phyloP scores from a whole-genome alignment of 2,329 filamentous ascomycete genomes.

The Neopestalotiopsis sp. region DNA sequence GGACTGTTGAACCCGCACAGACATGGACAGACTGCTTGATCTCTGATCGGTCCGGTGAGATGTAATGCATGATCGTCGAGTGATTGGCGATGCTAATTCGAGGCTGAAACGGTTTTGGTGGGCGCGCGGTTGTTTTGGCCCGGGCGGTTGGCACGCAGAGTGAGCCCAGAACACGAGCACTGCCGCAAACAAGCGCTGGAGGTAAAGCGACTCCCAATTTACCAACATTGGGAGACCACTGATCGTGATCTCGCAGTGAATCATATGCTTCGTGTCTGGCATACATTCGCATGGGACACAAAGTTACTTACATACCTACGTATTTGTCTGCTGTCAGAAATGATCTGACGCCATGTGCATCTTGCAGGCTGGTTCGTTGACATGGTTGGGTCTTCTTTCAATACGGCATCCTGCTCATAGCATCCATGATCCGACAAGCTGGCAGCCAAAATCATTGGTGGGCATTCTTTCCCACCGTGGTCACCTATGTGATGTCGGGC shows the following conservation, averaged over 20 bases:
- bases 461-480: slow-evolving; percentile 6
- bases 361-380: neutral
- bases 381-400: neutral
- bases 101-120: slow-evolving; percentile 31
- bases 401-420: neutral
- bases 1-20: neutral
- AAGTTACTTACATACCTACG: neutral
- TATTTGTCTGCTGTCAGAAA: neutral
- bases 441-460: slow-evolving; percentile 11
- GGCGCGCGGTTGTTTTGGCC: slow-evolving; percentile 11
- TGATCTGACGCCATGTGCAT: neutral
- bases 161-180: neutral
- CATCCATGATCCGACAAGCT: neutral
- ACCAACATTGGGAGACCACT: neutral
- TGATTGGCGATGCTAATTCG: slow-evolving; percentile 23
- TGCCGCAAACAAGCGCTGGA: neutral
- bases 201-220: neutral
- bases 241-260: neutral
- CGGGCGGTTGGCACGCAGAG: neutral
- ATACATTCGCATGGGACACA: neutral
- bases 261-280: neutral
- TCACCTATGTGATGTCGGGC: slow-evolving; percentile 8
- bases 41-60: slow-evolving; percentile 18
- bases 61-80: slow-evolving; percentile 28
- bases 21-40: neutral